Evolutionary conservation across 345 rosid species (phyloP).

Genomic region (Kandelia obovata): DNA sequence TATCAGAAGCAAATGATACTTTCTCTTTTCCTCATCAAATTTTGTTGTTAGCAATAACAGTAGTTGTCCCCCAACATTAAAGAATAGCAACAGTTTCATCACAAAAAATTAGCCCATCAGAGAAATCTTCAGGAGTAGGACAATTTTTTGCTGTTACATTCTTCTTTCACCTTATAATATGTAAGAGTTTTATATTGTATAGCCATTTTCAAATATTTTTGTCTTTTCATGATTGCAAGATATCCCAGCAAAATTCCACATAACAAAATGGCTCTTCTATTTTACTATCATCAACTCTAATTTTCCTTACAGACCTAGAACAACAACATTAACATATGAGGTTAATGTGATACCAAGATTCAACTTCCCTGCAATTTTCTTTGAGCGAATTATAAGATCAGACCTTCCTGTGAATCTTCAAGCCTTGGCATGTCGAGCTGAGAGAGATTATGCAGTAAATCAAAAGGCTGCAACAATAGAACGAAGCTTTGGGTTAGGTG

Average conservation of each 20-base stretch:
- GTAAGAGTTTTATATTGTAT: background rate
- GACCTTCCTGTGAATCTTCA: slow-evolving; percentile 93
- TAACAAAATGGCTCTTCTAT: no score
- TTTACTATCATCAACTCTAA: no score
- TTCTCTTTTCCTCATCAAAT: no score
- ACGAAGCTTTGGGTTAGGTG: slow-evolving; percentile 30
- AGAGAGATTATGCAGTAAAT: slow-evolving; percentile 42
- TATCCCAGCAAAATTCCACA: no score
- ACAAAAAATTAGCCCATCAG: background rate
- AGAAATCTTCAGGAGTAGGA: background rate
- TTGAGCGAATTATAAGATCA: slow-evolving; percentile 89
- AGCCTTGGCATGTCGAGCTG: slow-evolving; percentile 83
- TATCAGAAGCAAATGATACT: no score
- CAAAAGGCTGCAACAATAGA: slow-evolving; percentile 35
- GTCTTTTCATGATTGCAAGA: background rate
- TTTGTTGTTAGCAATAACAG: no score
- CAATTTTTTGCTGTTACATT: background rate
- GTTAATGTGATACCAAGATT: slow-evolving; percentile 86
- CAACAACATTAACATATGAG: slow-evolving; percentile 69
- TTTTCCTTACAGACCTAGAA: slow-evolving; percentile 44
- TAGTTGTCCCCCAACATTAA: background rate
- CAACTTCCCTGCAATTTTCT: slow-evolving; percentile 87
- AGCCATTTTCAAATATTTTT: background rate
- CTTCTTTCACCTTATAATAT: slow-evolving; percentile 13
- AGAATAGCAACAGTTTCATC: background rate